Conservation (phyloP, 2,329 filamentous ascomycete genomes). For the Gaeumannomyces sp. region DNA sequence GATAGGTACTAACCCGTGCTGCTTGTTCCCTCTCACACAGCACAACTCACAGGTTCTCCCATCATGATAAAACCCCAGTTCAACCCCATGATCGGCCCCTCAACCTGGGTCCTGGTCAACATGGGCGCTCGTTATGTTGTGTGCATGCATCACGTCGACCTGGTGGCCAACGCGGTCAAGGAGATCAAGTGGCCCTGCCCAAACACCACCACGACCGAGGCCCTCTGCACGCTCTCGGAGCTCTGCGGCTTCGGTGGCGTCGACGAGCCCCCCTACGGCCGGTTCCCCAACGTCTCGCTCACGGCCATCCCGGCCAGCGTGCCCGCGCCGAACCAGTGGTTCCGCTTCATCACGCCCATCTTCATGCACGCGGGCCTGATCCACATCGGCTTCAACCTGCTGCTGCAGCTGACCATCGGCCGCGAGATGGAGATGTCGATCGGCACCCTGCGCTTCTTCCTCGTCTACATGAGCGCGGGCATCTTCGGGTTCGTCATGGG, state of each 20-base stretch:
- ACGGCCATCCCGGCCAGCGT: conserved; percentile 12
- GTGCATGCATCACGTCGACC: conserved; percentile 83
- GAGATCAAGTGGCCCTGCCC: conserved; percentile 70
- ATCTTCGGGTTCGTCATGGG: conserved; percentile 96
- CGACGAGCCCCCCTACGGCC: conserved; percentile 57
- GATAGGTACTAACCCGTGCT: no score
- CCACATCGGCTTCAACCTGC: conserved; percentile 92
- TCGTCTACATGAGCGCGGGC: conserved; percentile 85
- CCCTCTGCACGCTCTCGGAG: conserved; percentile 67
- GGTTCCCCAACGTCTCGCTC: conserved; percentile 36
- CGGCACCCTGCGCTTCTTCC: conserved; percentile 76
- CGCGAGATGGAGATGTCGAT: conserved; percentile 91
- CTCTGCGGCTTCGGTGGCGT: conserved; percentile 81
- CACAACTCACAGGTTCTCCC: conserved; percentile 57
- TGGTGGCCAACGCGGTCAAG: conserved; percentile 48
- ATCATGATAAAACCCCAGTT: conserved; percentile 78
- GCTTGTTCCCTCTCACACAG: conserved; percentile 9
- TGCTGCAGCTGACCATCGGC: conserved; percentile 83
- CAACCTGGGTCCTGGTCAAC: conserved; percentile 83
- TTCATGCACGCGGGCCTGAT: conserved; percentile 92
- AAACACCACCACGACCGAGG: conserved; percentile 58
- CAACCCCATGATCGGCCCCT: conserved; percentile 97
- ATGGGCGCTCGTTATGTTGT: conserved; percentile 88
- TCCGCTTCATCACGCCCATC: conserved; percentile 88
- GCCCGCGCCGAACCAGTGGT: conserved; percentile 87